These are phyloP conservation scores for Ogataea ramenticola DNA, from an alignment of 805 yeast species.

Conservation along the genomic window DNA sequence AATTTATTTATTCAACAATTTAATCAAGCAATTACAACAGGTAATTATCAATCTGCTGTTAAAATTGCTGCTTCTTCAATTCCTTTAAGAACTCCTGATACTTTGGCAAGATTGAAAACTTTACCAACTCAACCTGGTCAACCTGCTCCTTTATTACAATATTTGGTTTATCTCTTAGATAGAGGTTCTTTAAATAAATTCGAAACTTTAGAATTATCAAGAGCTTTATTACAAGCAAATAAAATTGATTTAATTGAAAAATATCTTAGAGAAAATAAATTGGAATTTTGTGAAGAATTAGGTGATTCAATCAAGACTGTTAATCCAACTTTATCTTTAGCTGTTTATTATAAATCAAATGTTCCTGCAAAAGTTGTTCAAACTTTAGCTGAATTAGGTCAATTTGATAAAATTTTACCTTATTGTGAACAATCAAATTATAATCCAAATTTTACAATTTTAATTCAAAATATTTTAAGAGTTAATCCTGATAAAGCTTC, in stretches of 20 bases:
- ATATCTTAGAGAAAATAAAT: conserved; percentile 92
- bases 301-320: conserved; percentile 93
- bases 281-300: conserved; percentile 91
- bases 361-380: conserved; percentile 85
- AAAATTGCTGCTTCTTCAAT: conserved; percentile 94
- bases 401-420: conserved; percentile 92
- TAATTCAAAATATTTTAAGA: conserved; percentile 86
- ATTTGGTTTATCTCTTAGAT: conserved; percentile 85
- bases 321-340: conserved; percentile 80
- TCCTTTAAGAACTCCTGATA: conserved; percentile 87
- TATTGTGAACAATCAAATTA: conserved; percentile 85
- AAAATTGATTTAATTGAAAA: conserved; percentile 90
- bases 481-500: conserved; percentile 97
- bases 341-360: conserved; percentile 80
- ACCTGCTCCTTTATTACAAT: conserved; percentile 88
- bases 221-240: conserved; percentile 92
- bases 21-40: conserved; percentile 72
- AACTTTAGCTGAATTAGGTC: conserved; percentile 89
- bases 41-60: conserved; percentile 89
- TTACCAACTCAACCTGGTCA: conserved; percentile 91
- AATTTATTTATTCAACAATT: conserved; percentile 86
- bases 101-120: conserved; percentile 86
- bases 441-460: conserved; percentile 81
- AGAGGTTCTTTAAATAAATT: conserved; percentile 87
- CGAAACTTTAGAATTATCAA: conserved; percentile 91